A percentile compares a stretch with the other conserved stretches of the same genome.
phyloP scores from a whole-genome alignment of 202 grass and related monocot species.

The Schoenoplectus triqueter region DNA sequence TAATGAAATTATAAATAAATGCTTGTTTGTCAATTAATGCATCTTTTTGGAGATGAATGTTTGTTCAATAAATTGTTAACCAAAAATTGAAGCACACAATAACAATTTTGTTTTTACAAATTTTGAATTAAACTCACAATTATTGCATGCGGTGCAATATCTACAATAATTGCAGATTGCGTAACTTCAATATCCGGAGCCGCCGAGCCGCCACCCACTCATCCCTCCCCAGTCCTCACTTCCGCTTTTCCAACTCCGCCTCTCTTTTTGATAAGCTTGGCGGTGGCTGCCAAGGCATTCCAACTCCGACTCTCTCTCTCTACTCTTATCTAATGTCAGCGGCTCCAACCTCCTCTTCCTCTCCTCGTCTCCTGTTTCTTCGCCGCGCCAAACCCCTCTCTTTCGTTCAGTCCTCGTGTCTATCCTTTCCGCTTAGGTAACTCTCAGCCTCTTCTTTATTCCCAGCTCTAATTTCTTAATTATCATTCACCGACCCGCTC shows the following conservation, averaged over 20 bases:
- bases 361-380: constrained; percentile 24
- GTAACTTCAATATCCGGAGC: not conserved
- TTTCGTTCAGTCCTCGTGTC: constrained; percentile 32
- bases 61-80: no score
- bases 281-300: no score
- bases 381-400: constrained; percentile 5
- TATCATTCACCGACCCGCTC: constrained; percentile 20
- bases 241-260: not conserved
- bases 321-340: not conserved
- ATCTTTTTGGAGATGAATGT: no score
- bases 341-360: constrained; percentile 11
- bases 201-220: not conserved
- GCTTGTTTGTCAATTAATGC: no score
- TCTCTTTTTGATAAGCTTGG: not conserved
- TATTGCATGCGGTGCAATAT: not conserved
- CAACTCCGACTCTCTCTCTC: not conserved
- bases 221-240: not conserved
- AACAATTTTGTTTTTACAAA: no score
- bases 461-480: not conserved
- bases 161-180: not conserved
- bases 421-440: not conserved
- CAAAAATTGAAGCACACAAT: no score
- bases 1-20: no score
- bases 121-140: not conserved
- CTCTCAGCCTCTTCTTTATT: not conserved